Conservation (phyloP, 331 rosid genomes). For the Stylosanthes scabra region DNA sequence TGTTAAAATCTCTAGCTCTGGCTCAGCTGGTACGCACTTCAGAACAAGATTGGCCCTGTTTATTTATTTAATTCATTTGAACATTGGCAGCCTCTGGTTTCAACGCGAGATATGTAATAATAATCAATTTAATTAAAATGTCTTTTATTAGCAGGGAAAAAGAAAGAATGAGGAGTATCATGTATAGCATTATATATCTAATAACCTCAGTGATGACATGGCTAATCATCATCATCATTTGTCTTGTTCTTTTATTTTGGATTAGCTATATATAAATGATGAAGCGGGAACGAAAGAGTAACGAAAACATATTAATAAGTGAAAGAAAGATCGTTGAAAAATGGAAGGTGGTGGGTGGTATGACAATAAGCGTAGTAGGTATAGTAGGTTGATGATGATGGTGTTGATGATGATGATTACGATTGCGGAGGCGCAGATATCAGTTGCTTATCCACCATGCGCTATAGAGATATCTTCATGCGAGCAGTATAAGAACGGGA, state of each 20-base stretch:
- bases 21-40: constrained; percentile 42
- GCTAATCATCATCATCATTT: too few species aligned
- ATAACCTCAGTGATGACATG: too few species aligned
- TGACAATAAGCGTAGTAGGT: too few species aligned
- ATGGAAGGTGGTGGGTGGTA: background rate
- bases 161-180: too few species aligned
- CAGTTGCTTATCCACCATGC: constrained; percentile 8
- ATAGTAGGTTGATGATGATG: background rate
- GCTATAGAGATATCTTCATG: constrained; percentile 43
- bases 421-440: constrained; percentile 39
- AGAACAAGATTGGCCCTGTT: constrained; percentile 12
- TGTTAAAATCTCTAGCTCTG: too few species aligned
- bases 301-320: background rate
- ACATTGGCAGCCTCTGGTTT: constrained; percentile 24
- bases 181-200: too few species aligned
- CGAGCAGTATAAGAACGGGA: constrained; percentile 16
- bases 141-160: too few species aligned
- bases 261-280: background rate
- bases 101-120: constrained; percentile 14
- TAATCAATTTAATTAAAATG: constrained; percentile 29
- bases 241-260: too few species aligned
- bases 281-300: background rate
- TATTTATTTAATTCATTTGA: constrained; percentile 22
- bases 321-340: background rate
- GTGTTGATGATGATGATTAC: background rate